These are phyloP conservation scores for Apiotrichum gamsii DNA, from an alignment of 1,284 basidiomycete species.

Conservation along the genomic window DNA sequence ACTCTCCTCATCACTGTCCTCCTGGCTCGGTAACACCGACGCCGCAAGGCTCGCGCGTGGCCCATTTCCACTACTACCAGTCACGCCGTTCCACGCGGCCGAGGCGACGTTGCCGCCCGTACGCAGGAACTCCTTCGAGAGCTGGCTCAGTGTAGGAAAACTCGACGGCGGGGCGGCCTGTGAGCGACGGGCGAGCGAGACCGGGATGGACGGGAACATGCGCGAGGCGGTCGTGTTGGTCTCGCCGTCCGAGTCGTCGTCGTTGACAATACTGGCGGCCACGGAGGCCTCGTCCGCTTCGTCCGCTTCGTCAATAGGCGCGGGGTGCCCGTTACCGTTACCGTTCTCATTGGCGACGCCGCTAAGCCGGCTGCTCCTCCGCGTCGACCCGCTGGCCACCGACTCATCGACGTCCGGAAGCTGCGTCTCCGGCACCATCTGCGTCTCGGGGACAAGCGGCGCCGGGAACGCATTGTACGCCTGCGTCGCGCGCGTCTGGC, in stretches of 20 bases:
- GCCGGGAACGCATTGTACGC: conserved; percentile 20
- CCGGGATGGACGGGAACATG: not conserved
- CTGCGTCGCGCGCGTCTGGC: conserved; percentile 27
- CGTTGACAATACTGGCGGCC: not conserved
- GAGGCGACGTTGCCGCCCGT: conserved; percentile 1
- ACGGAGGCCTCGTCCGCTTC: not conserved
- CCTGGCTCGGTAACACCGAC: not conserved
- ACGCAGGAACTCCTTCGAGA: conserved; percentile 14
- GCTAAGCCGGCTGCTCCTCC: not conserved
- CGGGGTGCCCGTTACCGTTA: not conserved
- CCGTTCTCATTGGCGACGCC: not conserved
- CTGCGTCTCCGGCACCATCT: conserved; percentile 9
- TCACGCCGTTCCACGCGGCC: not conserved
- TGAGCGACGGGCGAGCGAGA: not conserved
- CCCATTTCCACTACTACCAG: not conserved
- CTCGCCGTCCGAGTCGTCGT: conserved; percentile 6
- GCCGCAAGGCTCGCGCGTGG: not conserved
- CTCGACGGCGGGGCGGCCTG: not conserved
- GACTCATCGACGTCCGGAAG: not conserved
- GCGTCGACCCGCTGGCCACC: not conserved
- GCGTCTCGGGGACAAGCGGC: conserved; percentile 19
- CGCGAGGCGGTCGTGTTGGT: conserved; percentile 6
- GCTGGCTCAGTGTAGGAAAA: conserved; percentile 12
- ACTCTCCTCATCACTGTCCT: not conserved
- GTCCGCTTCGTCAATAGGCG: not conserved